Evolutionary conservation across 768 basidiomycete species (phyloP), one percentile per base, ranked within the genome.

Genomic region (Phallus indusiatus): DNA sequence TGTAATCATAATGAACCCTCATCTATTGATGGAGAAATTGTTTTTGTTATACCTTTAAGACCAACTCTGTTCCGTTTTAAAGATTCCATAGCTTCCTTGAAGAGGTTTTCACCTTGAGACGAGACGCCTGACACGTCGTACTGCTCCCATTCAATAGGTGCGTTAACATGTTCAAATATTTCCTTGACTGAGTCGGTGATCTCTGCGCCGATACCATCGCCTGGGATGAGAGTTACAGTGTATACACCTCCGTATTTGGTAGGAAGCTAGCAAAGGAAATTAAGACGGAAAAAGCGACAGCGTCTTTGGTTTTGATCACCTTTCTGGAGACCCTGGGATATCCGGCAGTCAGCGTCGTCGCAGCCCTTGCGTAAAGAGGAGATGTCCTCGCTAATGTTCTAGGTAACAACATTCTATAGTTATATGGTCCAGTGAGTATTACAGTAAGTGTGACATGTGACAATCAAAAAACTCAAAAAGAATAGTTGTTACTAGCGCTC

Each of bases 151-250:
- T 97, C 92, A 74, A 99, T 95, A 72, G 96, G 96, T 34, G 94
- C 96, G 69, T 98, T 99, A 70, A 93, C 83, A 65, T 90, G 81
- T 72, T 95, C 92, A 69, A 99, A 99, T 70, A 99, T 94, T 74
- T 98, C 94, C 76, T 99, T 98, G 65, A 99, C 94, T 1, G 93
- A 94, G 74, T 95, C 91, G 61, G 95, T 92, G 69, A 99, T 92
- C 76, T 99, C 96, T 67, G 84, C 82, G 63, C 96, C 96, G 67
- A 99, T 86, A 76, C 96, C 96, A 69, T 99, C 96, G 64, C 96
- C 96, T 49, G 95, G 94, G 66, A 98, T 95, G 68, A 97, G 84
- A 60, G 94, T 97, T 66, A 96, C 92, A 48, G 90, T 94, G 73
- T 93, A 92, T 60, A 94, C 84, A 61, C 92, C 92, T 47, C 94